Evolutionary conservation across 2,329 filamentous ascomycete genomes (phyloP).

Genomic region (Neofusicoccum cordaticola): DNA sequence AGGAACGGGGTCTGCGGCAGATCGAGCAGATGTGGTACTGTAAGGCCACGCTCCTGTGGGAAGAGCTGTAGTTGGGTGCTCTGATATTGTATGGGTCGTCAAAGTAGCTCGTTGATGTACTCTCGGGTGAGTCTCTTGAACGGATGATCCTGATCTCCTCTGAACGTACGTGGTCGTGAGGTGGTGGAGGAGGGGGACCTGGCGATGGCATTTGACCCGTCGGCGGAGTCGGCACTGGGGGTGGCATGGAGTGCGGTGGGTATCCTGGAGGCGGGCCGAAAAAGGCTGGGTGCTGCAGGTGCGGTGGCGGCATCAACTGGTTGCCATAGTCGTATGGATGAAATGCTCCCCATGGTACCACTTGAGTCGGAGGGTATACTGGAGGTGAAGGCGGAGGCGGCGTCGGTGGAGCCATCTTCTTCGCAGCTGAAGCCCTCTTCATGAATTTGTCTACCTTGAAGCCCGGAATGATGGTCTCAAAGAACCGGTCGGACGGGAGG

Average conservation of each 20-base stretch:
- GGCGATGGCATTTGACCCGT: neutral
- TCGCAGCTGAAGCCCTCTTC: neutral
- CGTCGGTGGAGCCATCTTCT: neutral
- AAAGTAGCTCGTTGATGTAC: neutral
- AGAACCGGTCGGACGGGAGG: neutral
- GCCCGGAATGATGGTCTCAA: neutral
- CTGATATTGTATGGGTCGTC: constrained; percentile 17
- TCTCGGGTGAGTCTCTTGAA: neutral
- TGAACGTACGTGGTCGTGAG: constrained; percentile 10
- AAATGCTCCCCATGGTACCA: neutral
- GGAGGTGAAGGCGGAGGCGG: neutral
- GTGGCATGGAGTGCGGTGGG: neutral
- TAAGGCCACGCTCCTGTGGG: neutral
- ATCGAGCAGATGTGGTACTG: constrained; percentile 34
- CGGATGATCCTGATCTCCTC: constrained; percentile 18
- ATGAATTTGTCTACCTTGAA: neutral
- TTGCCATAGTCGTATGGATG: neutral
- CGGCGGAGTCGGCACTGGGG: neutral
- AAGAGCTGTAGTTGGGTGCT: constrained; percentile 19
- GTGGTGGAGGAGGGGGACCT: neutral
- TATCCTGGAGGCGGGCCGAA: neutral
- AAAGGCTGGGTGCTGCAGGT: neutral
- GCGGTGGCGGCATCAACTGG: neutral
- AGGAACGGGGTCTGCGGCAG: constrained; percentile 34
- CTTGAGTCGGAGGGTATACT: neutral